Evolutionary conservation across 2,329 filamentous ascomycete genomes (phyloP), one percentile per base, ranked within the genome.

Genomic region (Tolypocladium ovalisporum): DNA sequence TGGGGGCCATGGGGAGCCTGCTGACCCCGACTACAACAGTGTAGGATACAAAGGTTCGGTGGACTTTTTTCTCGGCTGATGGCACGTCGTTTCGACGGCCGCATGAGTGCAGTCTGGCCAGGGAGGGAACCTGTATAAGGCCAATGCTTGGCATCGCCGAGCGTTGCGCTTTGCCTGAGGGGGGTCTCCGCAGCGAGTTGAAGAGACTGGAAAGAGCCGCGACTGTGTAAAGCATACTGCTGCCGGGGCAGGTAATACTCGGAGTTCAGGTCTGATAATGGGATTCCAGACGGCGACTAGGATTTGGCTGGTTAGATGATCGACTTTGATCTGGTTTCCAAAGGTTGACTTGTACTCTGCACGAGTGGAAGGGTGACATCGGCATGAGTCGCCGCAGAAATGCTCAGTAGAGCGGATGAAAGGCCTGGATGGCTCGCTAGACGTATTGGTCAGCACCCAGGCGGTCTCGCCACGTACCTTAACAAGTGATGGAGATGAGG

Each of bases 1-100:
- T 51, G 60, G 57, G 39, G 55, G 60, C 57, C 54, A 61, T 54
- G 63, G 58, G 54, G 59, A 62, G 35, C 60, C 49, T 35, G 54
- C 52, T 53, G 49, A 53, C 36, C 42, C 55, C 37, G 17, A 39
- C 54, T 44, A 42, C 56, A 29, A 54, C 35, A 19, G 15, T 47
- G 47, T 54, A 40, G 39, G 49, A 54, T 57, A 49, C 27, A 32
- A 29, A n/a, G 51, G 34, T 22, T 52, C 47, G 29, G 47, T 34
- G 19, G 29, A 34, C 29, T 52, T 52, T 35, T 52, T 22, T 8
- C 47, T 52, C 47, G 47, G 47, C 47, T 52, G 47, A 52, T 34
- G 22, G 34, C 39, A 44, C 32, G 29, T 24, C 36, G 39, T 6
- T 36, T 24, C 54, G 54, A 44, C 10, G 40, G 32, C 40, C 29